Conservation (phyloP, 2,329 filamentous ascomycete genomes). For the Proliferodiscus dingleyae region DNA sequence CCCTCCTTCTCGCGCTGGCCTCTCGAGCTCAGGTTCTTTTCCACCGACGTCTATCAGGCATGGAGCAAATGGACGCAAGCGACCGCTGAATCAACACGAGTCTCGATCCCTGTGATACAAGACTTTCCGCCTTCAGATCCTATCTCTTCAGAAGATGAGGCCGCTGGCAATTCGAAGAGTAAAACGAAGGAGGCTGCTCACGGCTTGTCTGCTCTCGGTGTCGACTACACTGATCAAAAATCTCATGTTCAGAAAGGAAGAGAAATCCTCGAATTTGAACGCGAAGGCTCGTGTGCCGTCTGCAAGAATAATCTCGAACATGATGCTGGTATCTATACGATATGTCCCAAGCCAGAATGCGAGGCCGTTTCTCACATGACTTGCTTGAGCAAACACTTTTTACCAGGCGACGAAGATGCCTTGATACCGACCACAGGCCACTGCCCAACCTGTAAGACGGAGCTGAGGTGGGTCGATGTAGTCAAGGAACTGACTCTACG, state of each 20-base stretch:
- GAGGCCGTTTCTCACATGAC: constrained; percentile 54
- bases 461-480: constrained; percentile 68
- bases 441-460: constrained; percentile 65
- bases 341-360: constrained; percentile 51
- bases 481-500: constrained; percentile 79
- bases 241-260: constrained; percentile 52
- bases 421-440: constrained; percentile 63
- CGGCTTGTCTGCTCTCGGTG: constrained; percentile 50
- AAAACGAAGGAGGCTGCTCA: constrained; percentile 24
- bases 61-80: constrained; percentile 60
- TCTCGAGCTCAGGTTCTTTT: constrained; percentile 74
- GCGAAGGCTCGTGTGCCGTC: constrained; percentile 50
- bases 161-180: constrained; percentile 1
- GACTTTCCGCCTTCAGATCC: constrained; percentile 20
- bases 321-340: constrained; percentile 48
- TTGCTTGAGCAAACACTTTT: constrained; percentile 53
- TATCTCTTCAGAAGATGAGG: neutral
- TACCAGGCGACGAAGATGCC: constrained; percentile 34
- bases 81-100: constrained; percentile 25
- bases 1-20: constrained; percentile 82
- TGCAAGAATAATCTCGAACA: constrained; percentile 44
- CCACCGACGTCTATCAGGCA: constrained; percentile 58
- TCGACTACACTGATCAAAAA: constrained; percentile 52
- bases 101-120: constrained; percentile 18
- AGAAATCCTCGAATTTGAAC: constrained; percentile 50